phyloP scores from a whole-genome alignment of 2,329 filamentous ascomycete genomes.

The Neonectria magnoliae region DNA sequence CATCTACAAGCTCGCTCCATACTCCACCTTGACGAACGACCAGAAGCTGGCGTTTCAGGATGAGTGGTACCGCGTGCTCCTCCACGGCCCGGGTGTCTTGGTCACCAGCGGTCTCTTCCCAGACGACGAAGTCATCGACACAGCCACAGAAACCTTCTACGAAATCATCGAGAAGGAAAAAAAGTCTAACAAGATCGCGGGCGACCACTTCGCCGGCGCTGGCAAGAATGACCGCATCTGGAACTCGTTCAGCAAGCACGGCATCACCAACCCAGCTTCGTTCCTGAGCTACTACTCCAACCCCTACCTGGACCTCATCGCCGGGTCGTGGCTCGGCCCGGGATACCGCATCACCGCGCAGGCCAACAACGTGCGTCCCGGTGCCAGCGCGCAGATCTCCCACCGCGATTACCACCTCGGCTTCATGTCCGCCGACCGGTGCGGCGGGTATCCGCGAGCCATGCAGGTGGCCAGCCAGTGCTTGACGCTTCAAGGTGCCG shows the following conservation, averaged over 20 bases:
- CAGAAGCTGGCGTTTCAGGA: constrained; percentile 59
- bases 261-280: constrained; percentile 58
- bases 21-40: constrained; percentile 39
- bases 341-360: constrained; percentile 69
- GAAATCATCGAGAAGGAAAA: constrained; percentile 59
- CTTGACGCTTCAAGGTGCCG: constrained; percentile 70
- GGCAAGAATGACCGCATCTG: constrained; percentile 70
- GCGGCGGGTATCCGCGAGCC: constrained; percentile 59
- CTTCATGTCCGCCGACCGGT: constrained; percentile 63
- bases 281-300: constrained; percentile 70
- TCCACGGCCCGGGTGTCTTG: constrained; percentile 67
- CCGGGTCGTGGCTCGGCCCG: constrained; percentile 67
- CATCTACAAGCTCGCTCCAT: constrained; percentile 60
- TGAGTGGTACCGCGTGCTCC: constrained; percentile 68
- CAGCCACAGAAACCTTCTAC: constrained; percentile 59
- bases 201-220: constrained; percentile 69
- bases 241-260: constrained; percentile 73
- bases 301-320: constrained; percentile 64
- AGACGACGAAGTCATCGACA: constrained; percentile 52
- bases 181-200: constrained; percentile 49
- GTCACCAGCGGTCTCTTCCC: constrained; percentile 64
- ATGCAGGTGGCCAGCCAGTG: constrained; percentile 65
- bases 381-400: constrained; percentile 64
- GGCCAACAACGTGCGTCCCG: constrained; percentile 70
- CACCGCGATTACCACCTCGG: constrained; percentile 74